These are phyloP conservation scores for Nicotiana obtusifolia DNA, from an alignment of 257 asterid species.

Conservation along the genomic window DNA sequence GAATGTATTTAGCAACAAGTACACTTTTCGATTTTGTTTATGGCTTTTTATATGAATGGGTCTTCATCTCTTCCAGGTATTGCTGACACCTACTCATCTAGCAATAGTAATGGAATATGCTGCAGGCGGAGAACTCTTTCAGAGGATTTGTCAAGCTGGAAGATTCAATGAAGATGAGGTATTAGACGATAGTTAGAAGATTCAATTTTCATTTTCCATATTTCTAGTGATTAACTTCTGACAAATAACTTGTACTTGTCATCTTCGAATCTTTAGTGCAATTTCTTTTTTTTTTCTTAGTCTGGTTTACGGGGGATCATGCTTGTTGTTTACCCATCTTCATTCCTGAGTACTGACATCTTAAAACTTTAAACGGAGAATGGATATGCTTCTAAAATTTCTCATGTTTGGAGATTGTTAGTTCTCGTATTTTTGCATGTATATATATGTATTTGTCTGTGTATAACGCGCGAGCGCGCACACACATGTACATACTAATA, in stretches of 20 bases:
- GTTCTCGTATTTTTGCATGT: background rate
- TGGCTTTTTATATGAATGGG: background rate
- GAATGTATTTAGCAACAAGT: background rate
- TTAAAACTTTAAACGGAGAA: background rate
- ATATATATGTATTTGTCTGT: too few species aligned
- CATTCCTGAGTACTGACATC: too few species aligned
- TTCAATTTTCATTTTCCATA: too few species aligned
- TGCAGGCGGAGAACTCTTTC: slow-evolving; percentile 36
- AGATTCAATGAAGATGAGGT: slow-evolving; percentile 28
- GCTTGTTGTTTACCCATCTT: too few species aligned
- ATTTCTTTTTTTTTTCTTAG: too few species aligned
- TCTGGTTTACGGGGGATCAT: too few species aligned
- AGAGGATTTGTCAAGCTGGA: slow-evolving; percentile 25
- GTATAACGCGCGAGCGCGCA: too few species aligned
- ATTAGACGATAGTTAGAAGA: too few species aligned
- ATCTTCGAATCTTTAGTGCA: too few species aligned
- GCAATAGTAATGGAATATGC: slow-evolving; percentile 39
- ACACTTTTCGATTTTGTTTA: background rate
- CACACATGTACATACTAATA: too few species aligned
- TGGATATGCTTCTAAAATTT: background rate
- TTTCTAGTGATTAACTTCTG: background rate
- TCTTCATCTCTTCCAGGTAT: slow-evolving; percentile 18
- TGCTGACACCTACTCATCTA: slow-evolving; percentile 37
- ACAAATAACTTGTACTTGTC: background rate
- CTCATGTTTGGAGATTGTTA: background rate